Conservation (phyloP, 164 flowering plant species). For the Chimonanthus praecox region DNA sequence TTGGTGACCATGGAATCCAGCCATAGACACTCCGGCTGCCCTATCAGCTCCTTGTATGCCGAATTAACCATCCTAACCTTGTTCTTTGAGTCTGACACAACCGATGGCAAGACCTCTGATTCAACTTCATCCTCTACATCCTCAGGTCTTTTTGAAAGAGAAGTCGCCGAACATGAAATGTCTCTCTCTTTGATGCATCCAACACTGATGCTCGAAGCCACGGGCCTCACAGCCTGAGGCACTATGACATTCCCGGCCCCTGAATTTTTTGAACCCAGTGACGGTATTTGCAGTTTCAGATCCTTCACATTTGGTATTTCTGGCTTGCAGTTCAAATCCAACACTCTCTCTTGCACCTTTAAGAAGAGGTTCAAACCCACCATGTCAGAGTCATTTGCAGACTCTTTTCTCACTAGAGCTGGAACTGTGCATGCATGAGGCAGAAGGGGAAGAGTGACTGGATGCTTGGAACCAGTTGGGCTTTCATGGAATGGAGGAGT, state of each 20-base stretch:
- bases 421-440: conserved; percentile 26
- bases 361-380: conserved; percentile 2
- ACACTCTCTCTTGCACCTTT: conserved; percentile 2
- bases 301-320: conserved; percentile 47
- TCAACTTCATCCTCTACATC: conserved; percentile 81
- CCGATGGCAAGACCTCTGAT: conserved; percentile 54
- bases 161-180: not conserved
- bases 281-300: conserved; percentile 30
- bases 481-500: conserved; percentile 4
- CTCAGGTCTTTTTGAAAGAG: conserved; percentile 32
- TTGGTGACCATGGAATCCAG: conserved; percentile 41
- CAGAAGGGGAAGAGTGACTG: conserved; percentile 49
- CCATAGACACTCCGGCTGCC: conserved; percentile 93
- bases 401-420: not conserved
- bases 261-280: conserved; percentile 3
- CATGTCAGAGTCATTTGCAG: not conserved
- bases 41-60: conserved; percentile 87
- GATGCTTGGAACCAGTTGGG: conserved; percentile 10
- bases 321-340: conserved; percentile 35
- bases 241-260: conserved; percentile 27
- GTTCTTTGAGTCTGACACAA: conserved; percentile 76
- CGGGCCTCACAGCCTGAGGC: conserved; percentile 69
- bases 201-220: conserved; percentile 64
- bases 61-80: conserved; percentile 72
- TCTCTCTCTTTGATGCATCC: conserved; percentile 30